A percentile compares a stretch with the other conserved stretches of the same genome.
Evolutionary conservation across 495 filamentous ascomycete genomes (phyloP).

Genomic region (Penicillium odoratum): DNA sequence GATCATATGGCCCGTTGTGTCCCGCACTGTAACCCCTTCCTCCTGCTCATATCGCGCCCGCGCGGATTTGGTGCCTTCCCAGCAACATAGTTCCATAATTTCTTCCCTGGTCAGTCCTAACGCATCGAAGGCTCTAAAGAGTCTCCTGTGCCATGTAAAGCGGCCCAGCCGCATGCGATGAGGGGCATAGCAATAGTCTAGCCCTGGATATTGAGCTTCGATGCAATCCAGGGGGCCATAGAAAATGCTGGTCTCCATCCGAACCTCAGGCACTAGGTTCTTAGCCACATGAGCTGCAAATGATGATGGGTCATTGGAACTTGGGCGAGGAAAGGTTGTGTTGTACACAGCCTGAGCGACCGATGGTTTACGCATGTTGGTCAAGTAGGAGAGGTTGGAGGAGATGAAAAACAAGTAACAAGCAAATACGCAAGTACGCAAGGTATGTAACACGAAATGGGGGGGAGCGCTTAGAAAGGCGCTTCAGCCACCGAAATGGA

Average conservation of each 20-base stretch:
- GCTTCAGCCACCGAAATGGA: slow-evolving; percentile 1
- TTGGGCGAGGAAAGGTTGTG: slow-evolving; percentile 57
- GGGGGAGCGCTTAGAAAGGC: slow-evolving; percentile 4
- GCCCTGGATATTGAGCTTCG: slow-evolving; percentile 87
- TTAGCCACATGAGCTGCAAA: slow-evolving; percentile 60
- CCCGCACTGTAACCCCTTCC: slow-evolving; percentile 66
- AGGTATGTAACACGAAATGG: not conserved
- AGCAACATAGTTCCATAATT: slow-evolving; percentile 77
- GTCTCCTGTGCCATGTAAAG: slow-evolving; percentile 74
- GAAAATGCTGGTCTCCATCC: slow-evolving; percentile 78
- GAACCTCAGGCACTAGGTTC: slow-evolving; percentile 85
- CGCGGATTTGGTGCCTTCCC: slow-evolving; percentile 93
- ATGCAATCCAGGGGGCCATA: slow-evolving; percentile 82
- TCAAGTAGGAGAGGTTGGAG: slow-evolving; percentile 10
- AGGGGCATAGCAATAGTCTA: slow-evolving; percentile 78
- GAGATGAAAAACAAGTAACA: slow-evolving; percentile 10
- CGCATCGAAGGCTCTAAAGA: slow-evolving; percentile 81
- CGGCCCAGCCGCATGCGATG: slow-evolving; percentile 83
- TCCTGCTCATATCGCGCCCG: slow-evolving; percentile 82
- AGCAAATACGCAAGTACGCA: slow-evolving; percentile 9
- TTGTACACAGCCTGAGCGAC: slow-evolving; percentile 57
- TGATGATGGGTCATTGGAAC: slow-evolving; percentile 52
- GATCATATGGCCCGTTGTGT: slow-evolving; percentile 77
- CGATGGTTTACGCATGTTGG: slow-evolving; percentile 60
- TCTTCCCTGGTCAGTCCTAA: slow-evolving; percentile 74